phyloP scores from a whole-genome alignment of 1,284 basidiomycete genomes.

The Dichomitus squalens region DNA sequence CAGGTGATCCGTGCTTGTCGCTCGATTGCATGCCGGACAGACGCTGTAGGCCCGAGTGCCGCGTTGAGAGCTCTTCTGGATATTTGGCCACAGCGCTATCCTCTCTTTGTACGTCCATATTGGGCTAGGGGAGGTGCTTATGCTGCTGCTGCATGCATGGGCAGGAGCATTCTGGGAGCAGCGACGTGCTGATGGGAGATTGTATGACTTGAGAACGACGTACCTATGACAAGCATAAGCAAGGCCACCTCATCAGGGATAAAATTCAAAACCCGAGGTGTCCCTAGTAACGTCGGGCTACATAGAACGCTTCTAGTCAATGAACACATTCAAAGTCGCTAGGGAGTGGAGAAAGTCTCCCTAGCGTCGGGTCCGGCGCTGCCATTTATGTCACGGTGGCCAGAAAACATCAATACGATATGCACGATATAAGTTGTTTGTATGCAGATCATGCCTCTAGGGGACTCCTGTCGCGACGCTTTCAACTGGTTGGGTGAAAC shows the following conservation, averaged over 20 bases:
- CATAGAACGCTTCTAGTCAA: not conserved
- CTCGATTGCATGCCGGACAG: not conserved
- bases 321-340: not conserved
- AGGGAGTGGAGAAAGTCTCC: not conserved
- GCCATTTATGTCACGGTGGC: not conserved
- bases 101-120: not conserved
- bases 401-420: not conserved
- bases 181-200: no score
- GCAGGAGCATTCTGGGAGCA: no score
- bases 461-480: not conserved
- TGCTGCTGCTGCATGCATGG: not conserved
- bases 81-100: not conserved
- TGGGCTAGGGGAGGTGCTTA: not conserved
- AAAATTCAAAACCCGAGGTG: no score
- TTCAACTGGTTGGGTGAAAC: not conserved
- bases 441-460: not conserved
- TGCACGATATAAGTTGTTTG: conserved; percentile 2
- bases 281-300: conserved; percentile 1
- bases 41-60: not conserved
- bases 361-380: not conserved
- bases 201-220: no score
- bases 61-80: not conserved
- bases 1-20: not conserved
- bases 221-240: no score
- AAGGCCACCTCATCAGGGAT: no score